Base-by-base conservation (phyloP, 2,329 filamentous ascomycete species). In the Cladosporium colombiae region DNA sequence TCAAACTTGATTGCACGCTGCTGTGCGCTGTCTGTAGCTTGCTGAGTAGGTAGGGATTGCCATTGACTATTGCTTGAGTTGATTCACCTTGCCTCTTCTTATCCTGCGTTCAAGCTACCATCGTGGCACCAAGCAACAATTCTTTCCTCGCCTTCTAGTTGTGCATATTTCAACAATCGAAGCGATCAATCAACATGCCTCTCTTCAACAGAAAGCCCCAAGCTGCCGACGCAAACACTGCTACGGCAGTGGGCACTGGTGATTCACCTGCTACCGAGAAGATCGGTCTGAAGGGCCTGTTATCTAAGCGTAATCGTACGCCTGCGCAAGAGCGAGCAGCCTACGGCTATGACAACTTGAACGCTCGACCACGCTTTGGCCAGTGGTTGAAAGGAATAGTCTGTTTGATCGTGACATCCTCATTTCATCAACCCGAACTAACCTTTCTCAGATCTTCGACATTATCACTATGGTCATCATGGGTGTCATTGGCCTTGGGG, bases 401-500 rank as follows among this genome's bases (percentile, higher is more conserved):
- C n/a, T 21, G 40, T 46, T 2, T 1, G 4, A 21, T 5, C 5
- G 11, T 21, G n/a, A 10, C 37, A 18, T 21, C n/a, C n/a, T 10
- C 37, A n/a, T n/a, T 10, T 8, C 5, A 21, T 4, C 14, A 8
- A 21, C 3, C 3, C 14, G n/a, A 4, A 46, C 40, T 46, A 13
- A 46, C n/a, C 40, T 21, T 46, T 21, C 40, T 46, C n/a, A 46
- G 40, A 88, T 85, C 82, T 77, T 90, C 14, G 89, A 91, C 72
- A 84, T 91, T 62, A 61, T 89, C 23, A 90, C 88, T 35, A 91
- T 91, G 88, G 79, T 81, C 10, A 75, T 80, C 27, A 85, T 91
- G 83, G 89, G 89, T 11, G 86, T 83, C 14, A 78, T 91, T 57
- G 89, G 88, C 18, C 82, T 91, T 0, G 89, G 88, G 66, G 88